phyloP scores from a whole-genome alignment of 176 grass and related monocot species.

The Phoenix roebelenii region DNA sequence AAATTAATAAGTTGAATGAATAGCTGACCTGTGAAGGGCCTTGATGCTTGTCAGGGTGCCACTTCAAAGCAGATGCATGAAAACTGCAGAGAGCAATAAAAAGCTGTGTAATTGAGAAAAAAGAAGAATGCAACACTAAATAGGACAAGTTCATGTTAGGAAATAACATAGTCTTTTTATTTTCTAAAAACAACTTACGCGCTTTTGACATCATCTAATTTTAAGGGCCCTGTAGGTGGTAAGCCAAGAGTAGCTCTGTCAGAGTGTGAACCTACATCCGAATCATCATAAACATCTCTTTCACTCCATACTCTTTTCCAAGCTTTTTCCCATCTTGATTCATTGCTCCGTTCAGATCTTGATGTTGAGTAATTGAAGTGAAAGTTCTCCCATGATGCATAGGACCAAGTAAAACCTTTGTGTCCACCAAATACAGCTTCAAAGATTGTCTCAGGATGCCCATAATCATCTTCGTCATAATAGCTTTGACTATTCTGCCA shows the following conservation, averaged over 20 bases:
- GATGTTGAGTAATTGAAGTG: constrained; percentile 28
- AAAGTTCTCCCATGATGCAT: constrained; percentile 51
- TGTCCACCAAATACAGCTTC: constrained; percentile 40
- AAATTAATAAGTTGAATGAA: not conserved
- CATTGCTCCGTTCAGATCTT: constrained; percentile 34
- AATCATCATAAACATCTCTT: constrained; percentile 39
- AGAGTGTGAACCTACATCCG: constrained; percentile 41
- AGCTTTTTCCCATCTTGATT: constrained; percentile 30
- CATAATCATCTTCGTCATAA: constrained; percentile 37
- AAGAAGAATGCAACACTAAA: too few species aligned
- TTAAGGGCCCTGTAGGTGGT: constrained; percentile 45
- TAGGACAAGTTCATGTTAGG: too few species aligned
- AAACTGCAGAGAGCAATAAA: constrained; percentile 33
- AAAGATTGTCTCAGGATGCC: constrained; percentile 52
- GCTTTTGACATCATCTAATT: constrained; percentile 74
- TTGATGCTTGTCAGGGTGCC: constrained; percentile 87
- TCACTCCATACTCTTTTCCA: constrained; percentile 23
- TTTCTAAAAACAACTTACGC: constrained; percentile 32
- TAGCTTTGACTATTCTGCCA: constrained; percentile 34
- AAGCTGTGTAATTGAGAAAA: not conserved
- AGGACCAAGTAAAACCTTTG: constrained; percentile 52
- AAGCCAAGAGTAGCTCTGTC: constrained; percentile 54
- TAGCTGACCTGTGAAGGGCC: constrained; percentile 60
- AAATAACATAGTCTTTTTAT: too few species aligned
- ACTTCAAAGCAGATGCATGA: constrained; percentile 60